Percentiles rank a stretch among this genome's conserved stretches.
phyloP scores from a whole-genome alignment of 2,329 filamentous ascomycete species.

The Hypocreales sp. region DNA sequence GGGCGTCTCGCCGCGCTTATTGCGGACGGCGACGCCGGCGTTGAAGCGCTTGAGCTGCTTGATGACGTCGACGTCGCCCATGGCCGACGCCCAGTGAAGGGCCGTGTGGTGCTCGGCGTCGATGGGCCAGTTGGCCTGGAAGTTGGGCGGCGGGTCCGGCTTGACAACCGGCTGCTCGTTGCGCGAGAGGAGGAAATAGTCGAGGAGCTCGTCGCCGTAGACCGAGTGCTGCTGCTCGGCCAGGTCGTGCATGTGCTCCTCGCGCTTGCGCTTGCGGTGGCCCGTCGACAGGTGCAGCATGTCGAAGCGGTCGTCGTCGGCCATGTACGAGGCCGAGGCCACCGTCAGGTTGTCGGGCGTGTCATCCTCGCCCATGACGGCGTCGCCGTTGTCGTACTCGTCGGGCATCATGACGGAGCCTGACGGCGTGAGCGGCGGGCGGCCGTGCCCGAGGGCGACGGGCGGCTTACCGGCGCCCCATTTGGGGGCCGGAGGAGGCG shows the following conservation, averaged over 20 bases:
- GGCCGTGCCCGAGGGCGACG: not conserved
- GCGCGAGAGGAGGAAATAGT: slow-evolving; percentile 86
- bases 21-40: slow-evolving; percentile 56
- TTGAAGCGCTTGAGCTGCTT: slow-evolving; percentile 72
- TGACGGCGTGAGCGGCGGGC: slow-evolving; percentile 5
- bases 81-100: slow-evolving; percentile 92
- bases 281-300: slow-evolving; percentile 47
- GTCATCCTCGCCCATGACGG: slow-evolving; percentile 57
- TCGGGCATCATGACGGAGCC: slow-evolving; percentile 25
- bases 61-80: slow-evolving; percentile 90
- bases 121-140: slow-evolving; percentile 82
- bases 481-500: slow-evolving; percentile 35
- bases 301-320: slow-evolving; percentile 66
- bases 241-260: slow-evolving; percentile 43
- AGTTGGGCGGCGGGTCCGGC: slow-evolving; percentile 70
- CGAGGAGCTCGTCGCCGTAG: slow-evolving; percentile 84
- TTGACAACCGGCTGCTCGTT: slow-evolving; percentile 57
- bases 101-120: slow-evolving; percentile 87
- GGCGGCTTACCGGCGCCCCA: slow-evolving; percentile 20
- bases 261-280: slow-evolving; percentile 63
- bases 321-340: slow-evolving; percentile 71
- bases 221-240: slow-evolving; percentile 75
- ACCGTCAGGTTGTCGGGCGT: slow-evolving; percentile 73
- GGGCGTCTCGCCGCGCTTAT: slow-evolving; percentile 68
- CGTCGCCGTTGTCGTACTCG: slow-evolving; percentile 47